A percentile compares a stretch with the other conserved stretches of the same genome.
phyloP scores from a whole-genome alignment of 495 filamentous ascomycete genomes.

The Aspergillus hancockii region DNA sequence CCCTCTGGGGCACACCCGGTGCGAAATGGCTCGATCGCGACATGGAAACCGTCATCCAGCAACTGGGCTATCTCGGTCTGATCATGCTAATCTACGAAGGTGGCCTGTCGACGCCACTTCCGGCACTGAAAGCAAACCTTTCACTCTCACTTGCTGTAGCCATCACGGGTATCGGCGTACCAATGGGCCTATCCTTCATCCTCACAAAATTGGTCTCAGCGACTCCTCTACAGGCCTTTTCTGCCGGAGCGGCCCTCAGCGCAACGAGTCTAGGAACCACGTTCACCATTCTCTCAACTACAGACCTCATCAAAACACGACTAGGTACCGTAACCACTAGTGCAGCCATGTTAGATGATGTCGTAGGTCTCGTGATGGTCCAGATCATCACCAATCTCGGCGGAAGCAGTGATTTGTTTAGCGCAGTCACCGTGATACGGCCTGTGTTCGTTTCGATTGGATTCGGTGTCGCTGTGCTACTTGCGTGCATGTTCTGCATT shows the following conservation, averaged over 20 bases:
- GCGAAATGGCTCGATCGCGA: slow-evolving; percentile 50
- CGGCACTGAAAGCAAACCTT: slow-evolving; percentile 59
- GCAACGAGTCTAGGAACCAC: slow-evolving; percentile 79
- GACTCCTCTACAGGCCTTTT: slow-evolving; percentile 64
- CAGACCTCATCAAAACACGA: slow-evolving; percentile 56
- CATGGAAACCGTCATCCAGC: slow-evolving; percentile 58
- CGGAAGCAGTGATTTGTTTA: slow-evolving; percentile 31
- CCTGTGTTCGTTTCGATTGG: slow-evolving; percentile 60
- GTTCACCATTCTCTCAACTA: slow-evolving; percentile 67
- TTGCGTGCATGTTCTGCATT: slow-evolving; percentile 47
- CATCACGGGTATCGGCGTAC: slow-evolving; percentile 60
- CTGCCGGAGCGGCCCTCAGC: slow-evolving; percentile 74
- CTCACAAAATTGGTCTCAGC: slow-evolving; percentile 44
- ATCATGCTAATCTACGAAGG: slow-evolving; percentile 76
- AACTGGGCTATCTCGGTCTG: slow-evolving; percentile 76
- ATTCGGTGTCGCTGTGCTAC: slow-evolving; percentile 49
- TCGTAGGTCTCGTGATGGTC: slow-evolving; percentile 78
- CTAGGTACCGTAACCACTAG: slow-evolving; percentile 69
- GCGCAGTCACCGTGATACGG: slow-evolving; percentile 49
- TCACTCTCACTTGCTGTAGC: slow-evolving; percentile 61
- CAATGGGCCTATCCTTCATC: slow-evolving; percentile 69
- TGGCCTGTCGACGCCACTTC: slow-evolving; percentile 65
- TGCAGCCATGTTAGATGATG: slow-evolving; percentile 83
- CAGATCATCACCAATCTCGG: slow-evolving; percentile 61
- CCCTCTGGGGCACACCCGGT: slow-evolving; percentile 67